These are phyloP conservation scores for Xylaria digitata DNA, from an alignment of 2,329 filamentous ascomycete species.

Conservation along the genomic window DNA sequence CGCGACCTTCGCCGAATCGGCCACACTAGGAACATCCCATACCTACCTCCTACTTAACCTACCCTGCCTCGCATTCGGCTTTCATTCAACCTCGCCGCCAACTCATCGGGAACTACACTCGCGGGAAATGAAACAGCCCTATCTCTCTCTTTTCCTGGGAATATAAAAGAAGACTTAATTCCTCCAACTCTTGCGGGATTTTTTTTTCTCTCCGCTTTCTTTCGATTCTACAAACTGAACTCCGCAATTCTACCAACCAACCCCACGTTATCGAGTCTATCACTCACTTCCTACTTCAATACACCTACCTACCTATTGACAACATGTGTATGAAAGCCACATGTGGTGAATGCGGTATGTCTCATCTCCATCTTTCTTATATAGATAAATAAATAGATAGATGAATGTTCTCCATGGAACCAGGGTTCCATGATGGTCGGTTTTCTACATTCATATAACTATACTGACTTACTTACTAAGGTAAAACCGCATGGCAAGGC, in stretches of 20 bases:
- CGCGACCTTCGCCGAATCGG: conserved; percentile 22
- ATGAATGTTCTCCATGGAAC: neutral
- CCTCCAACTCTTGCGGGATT: neutral
- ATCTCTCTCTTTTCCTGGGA: neutral
- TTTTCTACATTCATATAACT: neutral
- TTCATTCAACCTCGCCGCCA: conserved; percentile 27
- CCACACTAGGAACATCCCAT: neutral
- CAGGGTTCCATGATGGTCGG: neutral
- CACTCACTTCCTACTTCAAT: neutral
- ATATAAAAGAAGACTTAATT: neutral
- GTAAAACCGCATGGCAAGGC: conserved; percentile 72
- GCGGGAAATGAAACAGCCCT: neutral
- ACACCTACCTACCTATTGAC: neutral
- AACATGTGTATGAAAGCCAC: conserved; percentile 74
- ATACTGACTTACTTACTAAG: conserved; percentile 49
- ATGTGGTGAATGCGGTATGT: conserved; percentile 72
- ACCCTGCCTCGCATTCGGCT: conserved; percentile 5
- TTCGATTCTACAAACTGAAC: neutral
- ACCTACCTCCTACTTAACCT: conserved; percentile 1
- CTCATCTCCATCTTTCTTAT: neutral
- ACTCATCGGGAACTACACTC: conserved; percentile 25
- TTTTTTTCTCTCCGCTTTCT: neutral
- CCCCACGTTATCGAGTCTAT: neutral
- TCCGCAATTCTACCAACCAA: conserved; percentile 6
- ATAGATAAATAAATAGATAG: neutral